These are phyloP conservation scores for Microbotryum violaceum DNA, from an alignment of 1,284 basidiomycete genomes.

Conservation along the genomic window DNA sequence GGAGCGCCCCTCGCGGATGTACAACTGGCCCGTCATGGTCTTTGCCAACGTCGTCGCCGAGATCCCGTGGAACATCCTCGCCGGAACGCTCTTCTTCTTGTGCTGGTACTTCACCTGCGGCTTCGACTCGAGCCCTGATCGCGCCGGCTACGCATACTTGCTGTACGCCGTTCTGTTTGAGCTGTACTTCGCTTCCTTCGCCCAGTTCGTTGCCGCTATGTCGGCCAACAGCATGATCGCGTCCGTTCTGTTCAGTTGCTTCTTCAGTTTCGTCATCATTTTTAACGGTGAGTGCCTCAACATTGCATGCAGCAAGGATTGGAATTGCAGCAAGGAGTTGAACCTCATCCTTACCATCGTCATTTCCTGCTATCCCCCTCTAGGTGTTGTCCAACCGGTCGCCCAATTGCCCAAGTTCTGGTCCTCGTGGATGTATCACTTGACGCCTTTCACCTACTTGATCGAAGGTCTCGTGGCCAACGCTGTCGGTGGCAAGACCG, in stretches of 20 bases:
- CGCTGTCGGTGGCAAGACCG: slow-evolving; percentile 39
- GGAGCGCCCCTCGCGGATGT: slow-evolving; percentile 67
- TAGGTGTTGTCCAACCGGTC: not conserved
- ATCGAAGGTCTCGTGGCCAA: slow-evolving; percentile 43
- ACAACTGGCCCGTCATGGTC: slow-evolving; percentile 67
- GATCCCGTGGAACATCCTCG: slow-evolving; percentile 36
- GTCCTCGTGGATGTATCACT: slow-evolving; percentile 60
- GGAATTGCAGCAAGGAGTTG: too few species aligned
- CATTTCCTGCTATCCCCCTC: not conserved
- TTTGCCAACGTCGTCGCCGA: slow-evolving; percentile 43
- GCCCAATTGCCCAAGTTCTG: not conserved
- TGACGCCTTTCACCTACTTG: slow-evolving; percentile 58
- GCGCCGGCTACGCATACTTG: slow-evolving; percentile 50
- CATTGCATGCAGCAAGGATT: too few species aligned
- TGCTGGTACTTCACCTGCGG: slow-evolving; percentile 45
- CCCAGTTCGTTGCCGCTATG: slow-evolving; percentile 59
- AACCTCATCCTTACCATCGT: not conserved
- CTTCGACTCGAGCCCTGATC: not conserved
- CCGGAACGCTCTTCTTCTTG: slow-evolving; percentile 41
- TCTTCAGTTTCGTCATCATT: slow-evolving; percentile 43
- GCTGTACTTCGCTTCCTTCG: slow-evolving; percentile 46
- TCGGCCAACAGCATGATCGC: slow-evolving; percentile 55
- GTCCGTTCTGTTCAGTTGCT: slow-evolving; percentile 25
- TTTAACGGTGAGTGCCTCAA: slow-evolving; percentile 41
- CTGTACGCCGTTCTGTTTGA: slow-evolving; percentile 44